These are phyloP conservation scores for Pseudozyma sp. DNA, from an alignment of 1,284 basidiomycete species.

Conservation along the genomic window DNA sequence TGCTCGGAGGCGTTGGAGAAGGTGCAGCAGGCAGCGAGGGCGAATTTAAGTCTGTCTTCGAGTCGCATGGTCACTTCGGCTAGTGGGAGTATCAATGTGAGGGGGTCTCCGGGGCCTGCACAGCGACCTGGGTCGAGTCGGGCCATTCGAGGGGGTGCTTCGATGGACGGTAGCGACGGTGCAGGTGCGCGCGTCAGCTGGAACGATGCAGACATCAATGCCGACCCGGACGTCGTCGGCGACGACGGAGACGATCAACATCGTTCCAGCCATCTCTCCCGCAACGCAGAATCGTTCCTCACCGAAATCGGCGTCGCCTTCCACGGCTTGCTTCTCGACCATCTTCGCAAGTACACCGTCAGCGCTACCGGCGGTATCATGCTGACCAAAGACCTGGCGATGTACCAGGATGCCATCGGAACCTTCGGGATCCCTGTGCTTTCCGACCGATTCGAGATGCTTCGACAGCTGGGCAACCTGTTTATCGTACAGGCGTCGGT, in stretches of 20 bases:
- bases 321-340: conserved; percentile 91
- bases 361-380: conserved; percentile 96
- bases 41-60: conserved; percentile 72
- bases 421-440: conserved; percentile 84
- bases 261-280: conserved; percentile 25
- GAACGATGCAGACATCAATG: conserved; percentile 11
- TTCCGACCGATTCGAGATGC: conserved; percentile 96
- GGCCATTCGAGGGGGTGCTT: conserved; percentile 7
- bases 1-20: conserved; percentile 87
- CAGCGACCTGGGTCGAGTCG: conserved; percentile 17
- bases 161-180: conserved; percentile 19
- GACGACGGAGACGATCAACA: conserved; percentile 34
- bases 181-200: conserved; percentile 22
- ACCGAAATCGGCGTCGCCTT: conserved; percentile 94
- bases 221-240: not conserved
- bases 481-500: conserved; percentile 73
- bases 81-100: conserved; percentile 22
- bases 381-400: conserved; percentile 97
- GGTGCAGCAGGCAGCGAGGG: conserved; percentile 79
- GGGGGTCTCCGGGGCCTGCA: conserved; percentile 15
- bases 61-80: conserved; percentile 28
- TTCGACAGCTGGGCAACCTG: conserved; percentile 94
- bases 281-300: conserved; percentile 90
- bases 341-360: conserved; percentile 94
- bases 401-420: conserved; percentile 90